phyloP scores from a whole-genome alignment of 257 asterid species.

The Solanum pennellii region DNA sequence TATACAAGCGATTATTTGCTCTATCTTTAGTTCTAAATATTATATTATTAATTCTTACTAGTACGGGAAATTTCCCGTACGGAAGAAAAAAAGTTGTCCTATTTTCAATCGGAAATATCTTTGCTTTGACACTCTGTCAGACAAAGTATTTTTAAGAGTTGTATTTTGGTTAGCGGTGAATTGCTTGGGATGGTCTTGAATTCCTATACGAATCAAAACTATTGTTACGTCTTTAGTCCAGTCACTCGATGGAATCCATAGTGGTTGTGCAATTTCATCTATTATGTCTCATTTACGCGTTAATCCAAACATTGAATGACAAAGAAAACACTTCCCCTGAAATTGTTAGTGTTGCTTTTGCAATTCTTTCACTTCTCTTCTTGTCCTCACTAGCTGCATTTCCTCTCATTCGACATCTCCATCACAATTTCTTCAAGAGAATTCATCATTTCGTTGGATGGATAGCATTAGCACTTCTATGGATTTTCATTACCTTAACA shows the following conservation, averaged over 20 bases:
- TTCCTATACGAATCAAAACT: conserved; percentile 42
- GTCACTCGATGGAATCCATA: conserved; percentile 60
- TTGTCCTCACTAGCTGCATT: conserved; percentile 51
- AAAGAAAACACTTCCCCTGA: conserved; percentile 30
- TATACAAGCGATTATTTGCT: conserved; percentile 49
- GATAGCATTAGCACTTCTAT: conserved; percentile 39
- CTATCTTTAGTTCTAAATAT: conserved; percentile 35
- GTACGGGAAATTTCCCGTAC: conserved; percentile 34
- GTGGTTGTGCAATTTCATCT: conserved; percentile 65
- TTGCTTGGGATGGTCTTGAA: conserved; percentile 41
- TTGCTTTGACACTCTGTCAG: conserved; percentile 45
- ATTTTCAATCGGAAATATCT: conserved; percentile 48
- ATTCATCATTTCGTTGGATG: conserved; percentile 61
- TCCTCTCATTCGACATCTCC: conserved; percentile 75
- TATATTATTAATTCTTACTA: conserved; percentile 34
- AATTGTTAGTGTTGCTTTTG: conserved; percentile 29
- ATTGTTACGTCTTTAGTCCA: conserved; percentile 38
- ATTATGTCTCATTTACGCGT: conserved; percentile 47
- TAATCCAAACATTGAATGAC: conserved; percentile 36
- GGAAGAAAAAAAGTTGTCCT: conserved; percentile 31
- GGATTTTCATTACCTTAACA: conserved; percentile 41
- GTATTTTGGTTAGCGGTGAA: conserved; percentile 55
- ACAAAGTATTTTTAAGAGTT: conserved; percentile 35
- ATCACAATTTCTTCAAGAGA: conserved; percentile 62
- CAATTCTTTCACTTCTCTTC: conserved; percentile 38